These are phyloP conservation scores for Fraxinus excelsior DNA, from an alignment of 257 asterid genomes.

Conservation along the genomic window DNA sequence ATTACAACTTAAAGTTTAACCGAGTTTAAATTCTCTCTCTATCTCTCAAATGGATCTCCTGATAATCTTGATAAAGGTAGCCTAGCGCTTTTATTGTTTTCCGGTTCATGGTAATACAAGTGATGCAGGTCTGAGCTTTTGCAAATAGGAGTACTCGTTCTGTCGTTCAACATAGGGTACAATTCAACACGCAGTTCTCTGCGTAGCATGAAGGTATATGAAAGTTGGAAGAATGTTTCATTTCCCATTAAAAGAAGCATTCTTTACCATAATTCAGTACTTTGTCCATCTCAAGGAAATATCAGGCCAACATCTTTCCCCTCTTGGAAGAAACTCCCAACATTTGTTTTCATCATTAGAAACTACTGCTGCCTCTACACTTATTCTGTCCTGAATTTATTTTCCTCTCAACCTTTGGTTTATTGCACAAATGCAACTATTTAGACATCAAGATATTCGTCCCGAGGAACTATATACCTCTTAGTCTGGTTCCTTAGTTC, in stretches of 20 bases:
- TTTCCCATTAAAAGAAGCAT: no score
- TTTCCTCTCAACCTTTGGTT: neutral
- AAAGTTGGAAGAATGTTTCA: no score
- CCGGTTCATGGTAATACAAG: neutral
- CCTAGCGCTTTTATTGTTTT: no score
- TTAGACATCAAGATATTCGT: no score
- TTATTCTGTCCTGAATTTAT: neutral
- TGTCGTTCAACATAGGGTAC: neutral
- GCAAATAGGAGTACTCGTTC: neutral
- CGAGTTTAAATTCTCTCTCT: neutral
- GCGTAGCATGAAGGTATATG: neutral
- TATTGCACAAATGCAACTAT: neutral
- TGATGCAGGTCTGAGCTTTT: neutral
- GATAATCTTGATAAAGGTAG: neutral
- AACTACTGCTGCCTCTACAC: no score
- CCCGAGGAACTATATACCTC: no score
- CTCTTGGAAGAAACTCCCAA: no score
- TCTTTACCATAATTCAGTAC: no score
- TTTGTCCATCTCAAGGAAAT: neutral
- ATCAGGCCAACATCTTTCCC: neutral
- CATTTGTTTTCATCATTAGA: no score
- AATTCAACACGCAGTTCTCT: neutral
- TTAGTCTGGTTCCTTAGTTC: no score
- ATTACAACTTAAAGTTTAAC: neutral
- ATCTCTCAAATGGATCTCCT: neutral